Percentiles rank a stretch among this genome's conserved stretches.
Conservation (phyloP, 2,329 filamentous ascomycete genomes). For the Samsoniella hepiali region DNA sequence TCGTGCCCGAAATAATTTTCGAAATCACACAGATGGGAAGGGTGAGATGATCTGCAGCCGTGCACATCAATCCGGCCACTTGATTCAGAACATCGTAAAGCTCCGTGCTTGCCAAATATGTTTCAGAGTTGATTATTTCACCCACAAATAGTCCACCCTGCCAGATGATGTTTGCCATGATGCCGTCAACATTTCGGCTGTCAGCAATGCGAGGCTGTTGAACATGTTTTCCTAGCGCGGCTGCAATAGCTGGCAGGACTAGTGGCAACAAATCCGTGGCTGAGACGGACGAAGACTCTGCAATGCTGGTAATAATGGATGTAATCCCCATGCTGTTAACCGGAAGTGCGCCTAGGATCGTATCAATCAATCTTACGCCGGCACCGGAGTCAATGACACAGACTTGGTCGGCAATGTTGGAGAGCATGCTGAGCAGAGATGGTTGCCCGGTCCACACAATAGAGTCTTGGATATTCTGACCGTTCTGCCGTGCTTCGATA, state of each 20-base stretch:
- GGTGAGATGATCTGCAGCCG: conserved; percentile 21
- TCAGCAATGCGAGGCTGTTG: conserved; percentile 5
- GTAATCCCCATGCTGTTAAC: conserved; percentile 22
- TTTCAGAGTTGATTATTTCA: conserved; percentile 20
- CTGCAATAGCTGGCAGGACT: conserved; percentile 25
- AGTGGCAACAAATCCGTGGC: conserved; percentile 22
- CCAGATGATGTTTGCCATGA: conserved; percentile 21
- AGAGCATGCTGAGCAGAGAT: conserved; percentile 23
- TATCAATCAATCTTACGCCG: conserved; percentile 25
- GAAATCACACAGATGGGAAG: conserved; percentile 22
- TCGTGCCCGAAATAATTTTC: neutral
- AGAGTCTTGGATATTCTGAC: neutral
- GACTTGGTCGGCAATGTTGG: conserved; percentile 22
- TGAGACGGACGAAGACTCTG: conserved; percentile 19
- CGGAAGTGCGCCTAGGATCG: conserved; percentile 23
- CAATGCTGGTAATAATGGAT: conserved; percentile 22
- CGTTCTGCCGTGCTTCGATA: neutral
- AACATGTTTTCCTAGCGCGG: conserved; percentile 20
- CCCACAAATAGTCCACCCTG: conserved; percentile 25
- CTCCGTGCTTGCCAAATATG: conserved; percentile 14
- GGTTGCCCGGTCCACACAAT: conserved; percentile 7
- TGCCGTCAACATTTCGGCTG: conserved; percentile 16
- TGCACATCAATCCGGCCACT: conserved; percentile 23
- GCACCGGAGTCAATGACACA: conserved; percentile 22
- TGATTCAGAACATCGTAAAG: conserved; percentile 25